phyloP scores from a whole-genome alignment of 1,284 basidiomycete species.

The Ceratobasidium sp. region DNA sequence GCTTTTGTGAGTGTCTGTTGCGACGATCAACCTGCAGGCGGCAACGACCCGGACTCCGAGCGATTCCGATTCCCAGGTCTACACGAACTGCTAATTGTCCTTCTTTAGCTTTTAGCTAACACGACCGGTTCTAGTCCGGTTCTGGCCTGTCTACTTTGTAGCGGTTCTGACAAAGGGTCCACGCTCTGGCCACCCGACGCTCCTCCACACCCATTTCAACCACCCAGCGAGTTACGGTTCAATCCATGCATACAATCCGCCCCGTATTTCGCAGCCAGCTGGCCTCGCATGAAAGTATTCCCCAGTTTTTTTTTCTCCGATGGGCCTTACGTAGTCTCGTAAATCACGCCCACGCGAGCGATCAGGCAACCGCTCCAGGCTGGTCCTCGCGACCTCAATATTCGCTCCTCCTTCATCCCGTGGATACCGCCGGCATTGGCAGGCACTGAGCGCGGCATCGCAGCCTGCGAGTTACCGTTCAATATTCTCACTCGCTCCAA shows the following conservation, averaged over 20 bases:
- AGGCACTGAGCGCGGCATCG: conserved; percentile 17
- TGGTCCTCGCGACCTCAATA: conserved; percentile 7
- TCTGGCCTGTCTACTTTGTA: conserved; percentile 9
- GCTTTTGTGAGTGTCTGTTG: conserved; percentile 20
- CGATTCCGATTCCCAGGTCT: not conserved
- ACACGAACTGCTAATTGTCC: conserved; percentile 12
- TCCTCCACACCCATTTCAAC: too few species aligned
- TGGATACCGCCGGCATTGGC: conserved; percentile 41
- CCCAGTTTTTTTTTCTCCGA: not conserved
- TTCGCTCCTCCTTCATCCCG: conserved; percentile 10
- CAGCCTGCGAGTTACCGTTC: not conserved
- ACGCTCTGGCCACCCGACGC: too few species aligned
- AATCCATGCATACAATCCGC: too few species aligned
- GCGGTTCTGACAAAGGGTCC: conserved; percentile 14
- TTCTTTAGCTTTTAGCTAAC: conserved; percentile 6
- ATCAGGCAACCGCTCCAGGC: not conserved
- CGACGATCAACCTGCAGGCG: conserved; percentile 17
- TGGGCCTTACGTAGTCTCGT: not conserved
- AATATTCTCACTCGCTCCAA: too few species aligned
- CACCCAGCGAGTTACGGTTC: too few species aligned
- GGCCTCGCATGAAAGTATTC: too few species aligned
- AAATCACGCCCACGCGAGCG: not conserved
- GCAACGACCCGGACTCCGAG: conserved; percentile 31
- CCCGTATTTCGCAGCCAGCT: too few species aligned
- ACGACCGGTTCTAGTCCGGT: not conserved